phyloP scores from a whole-genome alignment of 2,329 filamentous ascomycete species.

The Bipolaris cookei region DNA sequence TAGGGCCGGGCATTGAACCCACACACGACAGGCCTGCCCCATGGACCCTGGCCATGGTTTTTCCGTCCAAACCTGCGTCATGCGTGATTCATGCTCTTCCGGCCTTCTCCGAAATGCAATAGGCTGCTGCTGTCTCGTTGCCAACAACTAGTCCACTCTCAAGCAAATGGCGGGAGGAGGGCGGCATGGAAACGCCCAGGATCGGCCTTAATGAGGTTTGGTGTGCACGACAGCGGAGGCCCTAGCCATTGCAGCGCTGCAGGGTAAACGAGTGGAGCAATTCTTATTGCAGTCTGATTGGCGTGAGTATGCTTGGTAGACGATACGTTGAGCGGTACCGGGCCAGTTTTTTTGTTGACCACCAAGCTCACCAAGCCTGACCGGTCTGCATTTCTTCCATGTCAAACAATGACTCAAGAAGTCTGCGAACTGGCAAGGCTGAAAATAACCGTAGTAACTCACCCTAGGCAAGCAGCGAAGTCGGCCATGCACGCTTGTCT shows the following conservation, averaged over 20 bases:
- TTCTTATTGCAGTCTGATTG: background rate
- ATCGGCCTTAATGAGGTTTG: conserved; percentile 17
- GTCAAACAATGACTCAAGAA: background rate
- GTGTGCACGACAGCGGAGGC: conserved; percentile 10
- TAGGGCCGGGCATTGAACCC: conserved; percentile 8
- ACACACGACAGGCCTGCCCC: conserved; percentile 11
- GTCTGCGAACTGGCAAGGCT: background rate
- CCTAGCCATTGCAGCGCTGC: conserved; percentile 16
- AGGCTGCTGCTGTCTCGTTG: conserved; percentile 9
- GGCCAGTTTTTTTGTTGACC: conserved; percentile 1
- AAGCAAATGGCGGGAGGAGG: conserved; percentile 2
- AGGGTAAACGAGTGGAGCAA: conserved; percentile 10
- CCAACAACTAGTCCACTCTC: conserved; percentile 1
- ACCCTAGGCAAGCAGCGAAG: conserved; percentile 2
- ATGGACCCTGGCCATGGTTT: conserved; percentile 6
- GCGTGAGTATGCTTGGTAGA: background rate
- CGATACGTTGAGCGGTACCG: conserved; percentile 11
- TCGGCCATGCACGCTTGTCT: conserved; percentile 3
- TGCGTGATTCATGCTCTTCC: conserved; percentile 24
- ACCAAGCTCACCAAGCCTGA: background rate
- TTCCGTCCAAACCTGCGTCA: conserved; percentile 21
- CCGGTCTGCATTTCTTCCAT: background rate
- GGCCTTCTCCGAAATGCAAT: conserved; percentile 27
- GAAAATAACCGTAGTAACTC: background rate
- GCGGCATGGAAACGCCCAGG: conserved; percentile 8